Evolutionary conservation across 2,329 filamentous ascomycete species (phyloP).

Genomic region (Balansia obtecta): DNA sequence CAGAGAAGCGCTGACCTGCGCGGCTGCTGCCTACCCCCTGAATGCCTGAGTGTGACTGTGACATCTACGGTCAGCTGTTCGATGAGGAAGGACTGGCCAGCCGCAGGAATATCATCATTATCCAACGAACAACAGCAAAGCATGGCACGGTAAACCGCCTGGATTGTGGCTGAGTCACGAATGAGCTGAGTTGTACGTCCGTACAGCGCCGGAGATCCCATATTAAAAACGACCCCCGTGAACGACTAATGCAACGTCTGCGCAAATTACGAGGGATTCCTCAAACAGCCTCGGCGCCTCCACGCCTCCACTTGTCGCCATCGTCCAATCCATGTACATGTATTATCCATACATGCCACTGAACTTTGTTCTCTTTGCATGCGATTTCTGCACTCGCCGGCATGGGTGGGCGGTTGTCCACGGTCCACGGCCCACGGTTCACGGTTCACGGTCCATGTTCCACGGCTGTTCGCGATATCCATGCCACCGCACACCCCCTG

Average conservation of each 20-base stretch:
- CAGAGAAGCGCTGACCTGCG: not conserved
- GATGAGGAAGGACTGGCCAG: too few relatives aligned
- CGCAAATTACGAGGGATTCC: constrained; percentile 9
- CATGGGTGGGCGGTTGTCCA: not conserved
- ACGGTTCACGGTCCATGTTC: too few relatives aligned
- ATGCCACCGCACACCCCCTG: not conserved
- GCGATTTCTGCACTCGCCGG: not conserved
- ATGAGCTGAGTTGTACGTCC: not conserved
- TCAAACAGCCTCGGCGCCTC: constrained; percentile 1
- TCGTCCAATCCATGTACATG: not conserved
- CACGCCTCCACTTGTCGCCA: constrained; percentile 2
- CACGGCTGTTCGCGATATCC: not conserved
- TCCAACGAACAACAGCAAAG: not conserved
- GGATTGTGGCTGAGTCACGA: constrained; percentile 4
- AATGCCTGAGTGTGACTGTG: too few relatives aligned
- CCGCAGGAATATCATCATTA: too few relatives aligned
- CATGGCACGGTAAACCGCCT: not conserved
- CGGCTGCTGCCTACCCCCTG: too few relatives aligned
- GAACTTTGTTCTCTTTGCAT: not conserved
- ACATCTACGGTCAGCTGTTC: not conserved
- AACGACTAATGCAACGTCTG: constrained; percentile 2
- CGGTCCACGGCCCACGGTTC: not conserved
- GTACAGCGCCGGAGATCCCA: not conserved
- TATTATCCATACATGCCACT: too few relatives aligned
- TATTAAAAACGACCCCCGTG: not conserved